Percentiles rank a stretch among this genome's conserved stretches.
phyloP scores from a whole-genome alignment of 768 basidiomycete genomes.

The Psilocybe cyanescens region DNA sequence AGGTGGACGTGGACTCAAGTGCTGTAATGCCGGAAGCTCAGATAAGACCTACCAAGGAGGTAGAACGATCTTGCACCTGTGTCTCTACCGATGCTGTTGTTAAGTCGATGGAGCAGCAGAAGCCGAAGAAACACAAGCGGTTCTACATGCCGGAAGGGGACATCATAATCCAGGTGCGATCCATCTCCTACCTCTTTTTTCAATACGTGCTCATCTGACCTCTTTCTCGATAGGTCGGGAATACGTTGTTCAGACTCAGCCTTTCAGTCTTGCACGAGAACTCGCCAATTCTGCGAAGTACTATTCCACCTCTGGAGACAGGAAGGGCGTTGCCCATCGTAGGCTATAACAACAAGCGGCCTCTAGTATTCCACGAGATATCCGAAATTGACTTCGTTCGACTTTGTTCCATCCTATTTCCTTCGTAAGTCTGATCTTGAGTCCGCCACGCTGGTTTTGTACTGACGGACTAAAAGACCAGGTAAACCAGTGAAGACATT shows the following conservation, averaged over 20 bases:
- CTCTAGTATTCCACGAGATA: conserved; percentile 49
- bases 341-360: conserved; percentile 32
- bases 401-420: conserved; percentile 58
- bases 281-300: conserved; percentile 31
- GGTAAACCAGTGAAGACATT: conserved; percentile 21
- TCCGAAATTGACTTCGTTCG: conserved; percentile 51
- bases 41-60: not conserved
- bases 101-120: conserved; percentile 2
- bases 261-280: conserved; percentile 47
- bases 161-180: conserved; percentile 33
- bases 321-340: conserved; percentile 24
- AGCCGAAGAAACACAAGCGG: conserved; percentile 27
- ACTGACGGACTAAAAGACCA: conserved; percentile 6
- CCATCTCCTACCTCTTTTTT: not conserved
- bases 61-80: not conserved
- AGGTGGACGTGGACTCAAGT: not conserved
- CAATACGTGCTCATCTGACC: not conserved
- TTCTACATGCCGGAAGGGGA: conserved; percentile 36
- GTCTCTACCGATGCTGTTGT: not conserved
- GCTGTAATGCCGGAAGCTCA: not conserved
- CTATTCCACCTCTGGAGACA: conserved; percentile 34
- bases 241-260: conserved; percentile 53
- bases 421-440: conserved; percentile 40
- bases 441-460: not conserved
- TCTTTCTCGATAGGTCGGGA: conserved; percentile 47